Percentiles rank a stretch among this genome's conserved stretches.
These are phyloP conservation scores for Macadamia integrifolia DNA, from an alignment of 164 flowering plant genomes.

Conservation along the genomic window DNA sequence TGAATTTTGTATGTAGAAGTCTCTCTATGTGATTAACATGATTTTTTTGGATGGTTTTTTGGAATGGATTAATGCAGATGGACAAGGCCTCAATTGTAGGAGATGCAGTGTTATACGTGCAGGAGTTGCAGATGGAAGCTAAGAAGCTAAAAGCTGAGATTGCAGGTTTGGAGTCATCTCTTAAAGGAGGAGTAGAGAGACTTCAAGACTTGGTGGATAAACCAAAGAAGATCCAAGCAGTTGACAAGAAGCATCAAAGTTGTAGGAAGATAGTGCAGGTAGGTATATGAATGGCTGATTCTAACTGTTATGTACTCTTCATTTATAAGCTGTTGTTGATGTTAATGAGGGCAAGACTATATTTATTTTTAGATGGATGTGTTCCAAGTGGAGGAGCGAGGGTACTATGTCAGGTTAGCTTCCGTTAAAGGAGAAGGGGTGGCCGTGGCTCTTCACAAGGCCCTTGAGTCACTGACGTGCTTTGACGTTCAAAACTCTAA, in stretches of 20 bases:
- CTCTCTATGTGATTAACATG: too few relatives aligned
- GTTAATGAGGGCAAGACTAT: background rate
- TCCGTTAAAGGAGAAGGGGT: conserved; percentile 56
- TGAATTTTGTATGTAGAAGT: background rate
- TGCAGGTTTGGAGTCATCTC: conserved; percentile 48
- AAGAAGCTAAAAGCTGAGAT: conserved; percentile 64
- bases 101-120: conserved; percentile 67
- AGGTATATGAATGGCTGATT: background rate
- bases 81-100: conserved; percentile 93
- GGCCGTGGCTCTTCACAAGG: conserved; percentile 50
- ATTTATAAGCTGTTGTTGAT: background rate
- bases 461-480: conserved; percentile 57
- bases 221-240: conserved; percentile 13
- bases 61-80: conserved; percentile 49
- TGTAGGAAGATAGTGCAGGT: conserved; percentile 53
- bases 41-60: background rate
- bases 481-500: conserved; percentile 54
- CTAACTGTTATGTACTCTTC: too few relatives aligned
- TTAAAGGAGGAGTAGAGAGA: conserved; percentile 9
- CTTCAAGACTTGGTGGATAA: conserved; percentile 16
- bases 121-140: conserved; percentile 63
- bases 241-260: conserved; percentile 9
- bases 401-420: conserved; percentile 51
- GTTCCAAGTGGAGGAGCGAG: conserved; percentile 63
- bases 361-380: conserved; percentile 51